These are phyloP conservation scores for Cutaneotrichosporon spelunceum DNA, from an alignment of 1,284 basidiomycete genomes.

Conservation along the genomic window DNA sequence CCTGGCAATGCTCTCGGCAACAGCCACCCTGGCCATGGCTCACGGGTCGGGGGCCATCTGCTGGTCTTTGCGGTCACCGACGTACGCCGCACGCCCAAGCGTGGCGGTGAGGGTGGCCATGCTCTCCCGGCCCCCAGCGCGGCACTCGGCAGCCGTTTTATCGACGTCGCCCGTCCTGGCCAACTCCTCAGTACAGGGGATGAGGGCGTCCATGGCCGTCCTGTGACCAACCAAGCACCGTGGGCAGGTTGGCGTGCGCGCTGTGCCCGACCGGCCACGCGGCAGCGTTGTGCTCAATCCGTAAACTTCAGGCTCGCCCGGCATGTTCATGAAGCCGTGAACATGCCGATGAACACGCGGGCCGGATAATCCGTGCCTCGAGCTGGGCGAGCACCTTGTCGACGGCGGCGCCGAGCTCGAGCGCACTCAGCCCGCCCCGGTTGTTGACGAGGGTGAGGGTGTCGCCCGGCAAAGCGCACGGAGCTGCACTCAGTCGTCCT, in stretches of 20 bases:
- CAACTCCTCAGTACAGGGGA: constrained; percentile 51
- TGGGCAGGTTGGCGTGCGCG: constrained; percentile 34
- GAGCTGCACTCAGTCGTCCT: constrained; percentile 53
- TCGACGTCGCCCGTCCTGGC: constrained; percentile 38
- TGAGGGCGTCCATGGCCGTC: constrained; percentile 55
- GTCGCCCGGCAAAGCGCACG: constrained; percentile 52
- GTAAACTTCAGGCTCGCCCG: constrained; percentile 53
- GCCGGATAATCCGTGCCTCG: constrained; percentile 44
- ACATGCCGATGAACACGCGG: constrained; percentile 52
- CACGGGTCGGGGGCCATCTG: constrained; percentile 49
- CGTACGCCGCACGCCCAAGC: constrained; percentile 54
- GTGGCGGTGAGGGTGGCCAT: constrained; percentile 51
- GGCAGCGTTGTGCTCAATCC: constrained; percentile 51
- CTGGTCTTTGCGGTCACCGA: constrained; percentile 43
- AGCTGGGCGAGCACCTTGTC: constrained; percentile 52
- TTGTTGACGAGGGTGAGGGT: constrained; percentile 53
- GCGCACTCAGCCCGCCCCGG: constrained; percentile 53
- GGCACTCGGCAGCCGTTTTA: constrained; percentile 44
- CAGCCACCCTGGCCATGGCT: constrained; percentile 48
- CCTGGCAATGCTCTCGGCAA: constrained; percentile 40
- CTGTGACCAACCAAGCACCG: constrained; percentile 53
- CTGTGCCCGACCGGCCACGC: constrained; percentile 51
- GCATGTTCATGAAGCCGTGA: constrained; percentile 56
- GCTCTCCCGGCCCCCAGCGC: constrained; percentile 49
- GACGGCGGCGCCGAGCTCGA: constrained; percentile 54